Evolutionary conservation across 2,329 filamentous ascomycete species (phyloP), one percentile per base, ranked within the genome.

Genomic region (Aspergillus caelatus): DNA sequence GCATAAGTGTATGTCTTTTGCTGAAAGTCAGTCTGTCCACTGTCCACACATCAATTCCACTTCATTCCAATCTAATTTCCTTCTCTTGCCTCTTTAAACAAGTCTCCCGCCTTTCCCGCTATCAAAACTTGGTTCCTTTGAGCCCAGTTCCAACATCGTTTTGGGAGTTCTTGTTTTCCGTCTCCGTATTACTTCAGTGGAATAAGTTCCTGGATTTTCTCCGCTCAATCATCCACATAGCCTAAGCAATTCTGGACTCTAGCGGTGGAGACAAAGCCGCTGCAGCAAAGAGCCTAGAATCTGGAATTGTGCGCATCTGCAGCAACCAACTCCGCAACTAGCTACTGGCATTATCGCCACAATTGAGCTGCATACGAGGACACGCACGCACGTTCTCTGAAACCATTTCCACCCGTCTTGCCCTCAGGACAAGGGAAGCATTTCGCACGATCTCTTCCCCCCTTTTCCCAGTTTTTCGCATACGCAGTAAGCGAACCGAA

Each of bases 281-380:
- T 66, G 62, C 67, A 62, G 58, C 59, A 68, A 54, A 53, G 46
- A 64, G 57, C 28, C 66, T 67, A 67, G 64, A 65, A n/a, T 59
- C 61, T 62, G 57, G 39, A 62, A 58, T 65, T 68, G 62, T 69
- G 52, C 62, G 62, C 64, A 62, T 64, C 52, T 64, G 66, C 63
- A 67, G 63, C 59, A 63, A 54, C 39, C 52, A 62, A 64, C 65
- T 68, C 66, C 65, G 62, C 63, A 65, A 57, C 63, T 61, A 46
- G 59, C 39, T 58, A 48, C 45, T 41, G 39, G 55, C 45, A 26
- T 66, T 57, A 62, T 63, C 65, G 62, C 62, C 57, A 19, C 46
- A 26, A 28, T 50, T 65, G 62, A 62, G 46, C 55, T 63, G 32
- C 61, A 58, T 54, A 56, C 45, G 60, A 32, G 56, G 53, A 41